phyloP scores from a whole-genome alignment of 2,329 filamentous ascomycete genomes.

The Fusarium algeriense region DNA sequence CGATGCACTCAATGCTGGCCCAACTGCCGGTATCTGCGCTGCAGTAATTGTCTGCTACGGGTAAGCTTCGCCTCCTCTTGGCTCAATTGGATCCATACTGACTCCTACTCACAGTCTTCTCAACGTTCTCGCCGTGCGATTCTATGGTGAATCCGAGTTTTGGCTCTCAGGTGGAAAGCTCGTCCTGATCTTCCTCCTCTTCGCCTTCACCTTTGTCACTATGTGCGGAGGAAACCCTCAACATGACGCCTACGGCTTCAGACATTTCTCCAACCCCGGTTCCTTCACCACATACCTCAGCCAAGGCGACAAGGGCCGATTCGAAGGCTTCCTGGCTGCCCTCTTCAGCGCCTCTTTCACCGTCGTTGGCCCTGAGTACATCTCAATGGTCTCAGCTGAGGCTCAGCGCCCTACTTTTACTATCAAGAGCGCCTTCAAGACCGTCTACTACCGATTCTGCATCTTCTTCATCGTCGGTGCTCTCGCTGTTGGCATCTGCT shows the following conservation, averaged over 20 bases:
- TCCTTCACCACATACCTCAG: conserved; percentile 65
- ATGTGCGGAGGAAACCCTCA: conserved; percentile 71
- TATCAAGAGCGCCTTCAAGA: conserved; percentile 64
- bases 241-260: conserved; percentile 70
- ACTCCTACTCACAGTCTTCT: conserved; percentile 42
- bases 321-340: conserved; percentile 74
- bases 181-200: conserved; percentile 56
- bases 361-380: conserved; percentile 72
- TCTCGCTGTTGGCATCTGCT: conserved; percentile 70
- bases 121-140: conserved; percentile 57
- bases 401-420: conserved; percentile 68
- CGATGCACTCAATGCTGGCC: conserved; percentile 49
- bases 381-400: conserved; percentile 73
- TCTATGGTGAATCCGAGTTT: conserved; percentile 61
- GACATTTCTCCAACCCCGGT: conserved; percentile 75
- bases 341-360: conserved; percentile 71
- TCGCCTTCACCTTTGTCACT: conserved; percentile 70
- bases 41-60: conserved; percentile 59
- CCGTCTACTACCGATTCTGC: conserved; percentile 63
- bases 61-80: conserved; percentile 9
- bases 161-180: conserved; percentile 61
- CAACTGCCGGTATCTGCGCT: conserved; percentile 59
- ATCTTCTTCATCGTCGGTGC: conserved; percentile 55
- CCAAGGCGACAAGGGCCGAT: conserved; percentile 70
- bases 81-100: neutral